Conservation (phyloP, 257 asterid species). For the Euphrasia confusa region DNA sequence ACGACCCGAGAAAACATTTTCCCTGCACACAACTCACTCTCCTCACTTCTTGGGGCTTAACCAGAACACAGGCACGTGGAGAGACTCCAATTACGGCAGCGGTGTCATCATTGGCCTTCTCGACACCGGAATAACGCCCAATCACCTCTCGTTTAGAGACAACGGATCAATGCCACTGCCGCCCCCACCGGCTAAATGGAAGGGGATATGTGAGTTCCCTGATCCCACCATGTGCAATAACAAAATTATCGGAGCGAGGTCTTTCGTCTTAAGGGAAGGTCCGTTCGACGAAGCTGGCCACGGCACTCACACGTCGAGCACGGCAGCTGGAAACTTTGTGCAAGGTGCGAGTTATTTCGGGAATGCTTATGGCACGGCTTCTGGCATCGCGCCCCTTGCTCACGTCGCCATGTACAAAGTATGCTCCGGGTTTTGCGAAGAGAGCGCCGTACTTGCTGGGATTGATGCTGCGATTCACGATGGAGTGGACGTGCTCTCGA, state of each 20-base stretch:
- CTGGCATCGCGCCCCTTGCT: conserved; percentile 16
- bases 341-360: too few relatives aligned
- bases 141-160: conserved; percentile 9
- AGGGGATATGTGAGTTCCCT: conserved; percentile 33
- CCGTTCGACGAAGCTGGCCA: conserved; percentile 27
- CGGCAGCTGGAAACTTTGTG: too few relatives aligned
- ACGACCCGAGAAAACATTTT: too few relatives aligned
- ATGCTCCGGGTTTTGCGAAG: conserved; percentile 18
- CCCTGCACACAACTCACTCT: too few relatives aligned
- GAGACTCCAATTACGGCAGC: conserved; percentile 6
- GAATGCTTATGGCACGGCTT: too few relatives aligned
- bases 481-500: conserved; percentile 11
- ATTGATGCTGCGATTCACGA: conserved; percentile 34
- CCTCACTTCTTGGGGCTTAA: too few relatives aligned
- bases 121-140: neutral
- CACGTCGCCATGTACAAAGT: conserved; percentile 34
- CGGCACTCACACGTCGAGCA: conserved; percentile 33
- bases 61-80: too few relatives aligned
- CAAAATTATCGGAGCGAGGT: conserved; percentile 34
- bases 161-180: conserved; percentile 24
- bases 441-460: conserved; percentile 32
- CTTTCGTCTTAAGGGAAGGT: neutral
- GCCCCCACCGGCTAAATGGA: neutral
- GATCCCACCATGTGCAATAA: conserved; percentile 30
- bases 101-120: conserved; percentile 15